Evolutionary conservation across 495 filamentous ascomycete species (phyloP), one percentile per base, ranked within the genome.

Genomic region (Podospora comata): DNA sequence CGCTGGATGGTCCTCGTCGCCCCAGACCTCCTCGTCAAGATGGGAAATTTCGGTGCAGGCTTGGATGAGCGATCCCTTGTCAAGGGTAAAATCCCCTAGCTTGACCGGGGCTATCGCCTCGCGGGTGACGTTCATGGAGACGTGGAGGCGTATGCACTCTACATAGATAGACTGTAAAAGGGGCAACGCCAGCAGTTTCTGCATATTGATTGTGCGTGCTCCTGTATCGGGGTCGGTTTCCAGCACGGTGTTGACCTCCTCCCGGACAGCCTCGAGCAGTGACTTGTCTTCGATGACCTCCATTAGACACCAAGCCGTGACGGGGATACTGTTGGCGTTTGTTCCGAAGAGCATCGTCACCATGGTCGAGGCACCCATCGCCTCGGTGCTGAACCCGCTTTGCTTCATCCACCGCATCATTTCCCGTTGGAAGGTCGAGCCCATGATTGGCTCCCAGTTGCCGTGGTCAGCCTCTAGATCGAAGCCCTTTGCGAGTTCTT

Each of bases 101-200:
- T 34, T 5, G 57, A 65, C 1, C 74, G 56, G 15, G 69, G 59
- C 27, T 15, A 5, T 67, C 0, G 70, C 58, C 44, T 75, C 60
- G 4, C 80, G 72, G 0, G 71, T 76, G 20, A 76, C 32, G 15
- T 70, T 74, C 23, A 80, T 64, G 13, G 72, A 72, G 11, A 78
- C 71, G 59, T 75, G 76, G 34, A 83, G 58, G 9, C 81, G 75
- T 30, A 83, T 66, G 11, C 70, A 69, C 66, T 82, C 81, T 19
- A 70, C 69, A 62, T 79, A 82, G 26, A 81, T 60, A 0, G 80
- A 79, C 62, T 79, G 74, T 2, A 82, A 66, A 0, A 82, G 72
- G 7, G 80, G 79, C n/a, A 76, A 63, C 3, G 69, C 39, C 16
- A 71, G 39, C 9, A 82, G 71, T 13, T 68, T 75, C 60, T 71